Conservation (phyloP, 306 rosid genomes). For the Rubus parviflorus region DNA sequence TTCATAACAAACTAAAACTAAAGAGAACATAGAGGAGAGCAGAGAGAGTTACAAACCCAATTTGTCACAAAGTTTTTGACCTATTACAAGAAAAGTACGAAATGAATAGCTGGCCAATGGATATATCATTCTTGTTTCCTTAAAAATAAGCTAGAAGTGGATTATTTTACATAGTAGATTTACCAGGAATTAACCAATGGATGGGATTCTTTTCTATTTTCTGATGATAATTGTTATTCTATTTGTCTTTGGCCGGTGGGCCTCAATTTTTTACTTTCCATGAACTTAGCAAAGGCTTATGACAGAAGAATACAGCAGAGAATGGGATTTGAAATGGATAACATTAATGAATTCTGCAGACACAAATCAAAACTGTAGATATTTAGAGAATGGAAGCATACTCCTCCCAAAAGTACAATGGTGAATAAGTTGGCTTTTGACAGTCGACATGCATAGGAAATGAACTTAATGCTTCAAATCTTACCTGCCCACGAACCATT, state of each 20-base stretch:
- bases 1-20: background rate
- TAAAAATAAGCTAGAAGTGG: background rate
- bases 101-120: background rate
- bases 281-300: background rate
- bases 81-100: background rate
- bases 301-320: background rate
- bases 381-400: background rate
- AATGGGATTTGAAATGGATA: background rate
- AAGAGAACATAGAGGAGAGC: background rate
- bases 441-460: background rate
- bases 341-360: background rate
- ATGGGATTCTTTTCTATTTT: background rate
- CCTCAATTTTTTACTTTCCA: background rate
- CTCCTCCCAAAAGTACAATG: background rate
- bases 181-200: background rate
- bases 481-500: slow-evolving; percentile 89
- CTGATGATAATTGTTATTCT: background rate
- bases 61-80: background rate
- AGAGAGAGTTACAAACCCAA: background rate
- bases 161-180: background rate
- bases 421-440: background rate
- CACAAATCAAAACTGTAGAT: background rate
- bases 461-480: slow-evolving; percentile 20
- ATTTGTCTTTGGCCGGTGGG: background rate
- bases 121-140: background rate